Conservation (phyloP, 192 early-diverging fungal genomes). For the Obelidium mucronatum region DNA sequence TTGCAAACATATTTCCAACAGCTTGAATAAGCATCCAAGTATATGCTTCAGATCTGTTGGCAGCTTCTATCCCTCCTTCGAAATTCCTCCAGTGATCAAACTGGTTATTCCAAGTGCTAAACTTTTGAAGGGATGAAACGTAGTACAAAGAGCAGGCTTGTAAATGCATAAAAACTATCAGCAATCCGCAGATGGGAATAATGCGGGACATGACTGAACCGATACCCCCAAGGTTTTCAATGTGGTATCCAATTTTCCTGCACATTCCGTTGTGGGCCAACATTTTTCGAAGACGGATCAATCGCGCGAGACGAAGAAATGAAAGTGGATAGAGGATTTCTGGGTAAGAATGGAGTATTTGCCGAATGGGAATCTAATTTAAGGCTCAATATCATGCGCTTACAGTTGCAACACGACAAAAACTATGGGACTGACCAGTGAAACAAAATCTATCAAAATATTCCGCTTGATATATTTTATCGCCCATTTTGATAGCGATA, state of each 20-base stretch:
- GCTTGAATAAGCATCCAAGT: constrained; percentile 23
- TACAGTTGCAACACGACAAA: too few species aligned
- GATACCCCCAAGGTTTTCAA: not conserved
- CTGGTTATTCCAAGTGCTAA: constrained; percentile 11
- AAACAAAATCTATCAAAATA: not conserved
- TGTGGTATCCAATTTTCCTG: not conserved
- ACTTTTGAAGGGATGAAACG: not conserved
- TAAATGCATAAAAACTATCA: constrained; percentile 9
- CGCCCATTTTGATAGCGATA: not conserved
- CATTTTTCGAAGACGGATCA: not conserved
- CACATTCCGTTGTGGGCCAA: not conserved
- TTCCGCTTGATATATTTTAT: not conserved
- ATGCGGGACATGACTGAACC: constrained; percentile 10
- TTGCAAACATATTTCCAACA: constrained; percentile 8
- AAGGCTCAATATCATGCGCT: too few species aligned
- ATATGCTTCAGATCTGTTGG: not conserved
- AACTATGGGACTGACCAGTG: not conserved
- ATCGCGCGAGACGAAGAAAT: not conserved
- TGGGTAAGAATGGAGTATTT: too few species aligned
- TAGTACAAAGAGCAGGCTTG: constrained; percentile 20
- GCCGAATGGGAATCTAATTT: too few species aligned
- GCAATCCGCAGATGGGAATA: not conserved
- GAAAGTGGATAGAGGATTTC: not conserved
- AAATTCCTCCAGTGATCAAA: constrained; percentile 20
- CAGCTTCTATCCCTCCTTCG: not conserved